phyloP scores from a whole-genome alignment of 2,329 filamentous ascomycete species.

The Didymella pinodella region DNA sequence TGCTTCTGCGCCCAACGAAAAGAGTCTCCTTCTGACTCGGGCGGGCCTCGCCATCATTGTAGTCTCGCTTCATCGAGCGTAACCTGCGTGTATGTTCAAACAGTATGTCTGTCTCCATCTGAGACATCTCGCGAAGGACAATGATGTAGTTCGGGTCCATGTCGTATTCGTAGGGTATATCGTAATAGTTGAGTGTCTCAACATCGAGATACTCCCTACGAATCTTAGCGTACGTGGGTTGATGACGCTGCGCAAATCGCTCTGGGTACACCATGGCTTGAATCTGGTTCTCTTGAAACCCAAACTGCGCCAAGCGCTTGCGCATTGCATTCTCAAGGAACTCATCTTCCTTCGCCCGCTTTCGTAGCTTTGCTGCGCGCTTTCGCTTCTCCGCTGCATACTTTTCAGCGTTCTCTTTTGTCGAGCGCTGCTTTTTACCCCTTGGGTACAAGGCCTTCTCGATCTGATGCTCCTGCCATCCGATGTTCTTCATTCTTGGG shows the following conservation, averaged over 20 bases:
- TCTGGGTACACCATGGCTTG: constrained; percentile 58
- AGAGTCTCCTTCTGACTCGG: too few species aligned
- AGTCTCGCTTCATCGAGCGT: constrained; percentile 31
- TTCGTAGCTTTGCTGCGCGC: constrained; percentile 4
- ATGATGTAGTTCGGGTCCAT: constrained; percentile 58
- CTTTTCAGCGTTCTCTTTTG: too few species aligned
- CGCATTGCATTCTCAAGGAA: constrained; percentile 57
- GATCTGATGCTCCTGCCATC: too few species aligned
- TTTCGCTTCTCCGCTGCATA: too few species aligned
- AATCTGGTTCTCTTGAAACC: constrained; percentile 58
- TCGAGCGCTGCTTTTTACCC: too few species aligned
- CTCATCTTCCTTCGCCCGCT: constrained; percentile 51
- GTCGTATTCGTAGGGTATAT: constrained; percentile 59
- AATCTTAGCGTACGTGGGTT: constrained; percentile 59
- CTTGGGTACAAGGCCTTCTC: too few species aligned
- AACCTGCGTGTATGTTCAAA: constrained; percentile 60
- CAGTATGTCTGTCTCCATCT: constrained; percentile 57
- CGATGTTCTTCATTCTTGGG: too few species aligned
- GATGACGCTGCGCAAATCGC: constrained; percentile 47
- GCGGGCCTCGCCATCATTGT: too few species aligned
- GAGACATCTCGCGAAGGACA: constrained; percentile 59
- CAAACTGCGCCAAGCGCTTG: constrained; percentile 54
- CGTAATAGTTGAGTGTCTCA: constrained; percentile 58
- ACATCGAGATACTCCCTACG: constrained; percentile 55
- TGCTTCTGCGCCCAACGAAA: too few species aligned